A percentile compares a stretch with the other conserved stretches of the same genome.
Conservation (phyloP, 1,284 basidiomycete species). For the Pulveroboletus sp. region DNA sequence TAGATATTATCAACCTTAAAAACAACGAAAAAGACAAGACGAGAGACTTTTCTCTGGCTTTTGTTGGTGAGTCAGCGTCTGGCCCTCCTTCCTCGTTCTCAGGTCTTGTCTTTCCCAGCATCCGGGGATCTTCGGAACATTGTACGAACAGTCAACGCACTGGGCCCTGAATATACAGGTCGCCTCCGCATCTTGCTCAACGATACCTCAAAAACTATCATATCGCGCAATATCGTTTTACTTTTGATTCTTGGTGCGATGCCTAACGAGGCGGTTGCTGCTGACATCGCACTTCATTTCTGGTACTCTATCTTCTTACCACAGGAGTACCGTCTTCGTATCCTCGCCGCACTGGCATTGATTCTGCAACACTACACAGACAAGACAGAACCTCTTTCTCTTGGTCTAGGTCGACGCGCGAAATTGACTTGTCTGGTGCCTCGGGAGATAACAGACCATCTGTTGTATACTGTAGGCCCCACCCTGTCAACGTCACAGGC, state of each 20-base stretch:
- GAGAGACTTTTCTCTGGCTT: slow-evolving; percentile 40
- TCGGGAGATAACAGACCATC: slow-evolving; percentile 32
- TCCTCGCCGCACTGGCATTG: slow-evolving; percentile 20
- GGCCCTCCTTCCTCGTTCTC: background rate
- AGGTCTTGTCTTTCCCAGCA: slow-evolving; percentile 7
- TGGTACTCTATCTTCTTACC: slow-evolving; percentile 47
- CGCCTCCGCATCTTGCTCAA: slow-evolving; percentile 39
- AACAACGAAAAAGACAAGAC: slow-evolving; percentile 39
- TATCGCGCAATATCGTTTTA: slow-evolving; percentile 40
- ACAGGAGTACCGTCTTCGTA: slow-evolving; percentile 28
- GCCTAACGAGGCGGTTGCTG: slow-evolving; percentile 32
- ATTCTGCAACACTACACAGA: slow-evolving; percentile 20
- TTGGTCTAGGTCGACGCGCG: slow-evolving; percentile 21
- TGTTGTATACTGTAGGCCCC: slow-evolving; percentile 33
- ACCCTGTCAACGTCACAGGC: slow-evolving; percentile 22
- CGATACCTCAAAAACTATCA: slow-evolving; percentile 30
- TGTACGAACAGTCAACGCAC: slow-evolving; percentile 26
- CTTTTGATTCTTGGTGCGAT: slow-evolving; percentile 40
- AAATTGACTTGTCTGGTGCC: slow-evolving; percentile 33
- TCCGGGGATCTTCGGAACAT: slow-evolving; percentile 29
- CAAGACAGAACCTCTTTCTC: slow-evolving; percentile 16
- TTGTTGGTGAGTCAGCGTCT: slow-evolving; percentile 32
- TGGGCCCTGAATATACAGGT: slow-evolving; percentile 27
- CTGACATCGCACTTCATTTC: slow-evolving; percentile 45
- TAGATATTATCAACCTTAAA: slow-evolving; percentile 45